A percentile compares a stretch with the other conserved stretches of the same genome.
phyloP scores from a whole-genome alignment of 2,329 filamentous ascomycete species.

The Alternaria infectoria region DNA sequence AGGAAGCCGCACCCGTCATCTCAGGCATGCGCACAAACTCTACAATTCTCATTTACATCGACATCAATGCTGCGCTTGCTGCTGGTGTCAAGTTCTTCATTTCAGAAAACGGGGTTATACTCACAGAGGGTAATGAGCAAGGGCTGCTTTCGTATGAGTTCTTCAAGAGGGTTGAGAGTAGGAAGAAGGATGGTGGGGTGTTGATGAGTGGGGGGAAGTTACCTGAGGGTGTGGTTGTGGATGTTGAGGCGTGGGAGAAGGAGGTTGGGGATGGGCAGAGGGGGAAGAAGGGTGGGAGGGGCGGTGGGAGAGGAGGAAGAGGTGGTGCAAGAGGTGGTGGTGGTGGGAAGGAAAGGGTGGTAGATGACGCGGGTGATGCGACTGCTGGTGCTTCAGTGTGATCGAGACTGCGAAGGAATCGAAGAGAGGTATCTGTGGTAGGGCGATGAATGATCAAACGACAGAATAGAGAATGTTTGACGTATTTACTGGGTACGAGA shows the following conservation, averaged over 20 bases:
- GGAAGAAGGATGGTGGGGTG: slow-evolving; percentile 65
- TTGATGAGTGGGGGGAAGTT: slow-evolving; percentile 75
- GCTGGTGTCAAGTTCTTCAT: slow-evolving; percentile 74
- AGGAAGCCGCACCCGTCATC: slow-evolving; percentile 61
- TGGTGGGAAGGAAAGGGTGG: slow-evolving; percentile 27
- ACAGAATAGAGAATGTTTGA: background rate
- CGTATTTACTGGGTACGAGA: background rate
- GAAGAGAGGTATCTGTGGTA: background rate
- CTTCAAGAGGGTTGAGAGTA: slow-evolving; percentile 73
- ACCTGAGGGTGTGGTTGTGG: slow-evolving; percentile 45
- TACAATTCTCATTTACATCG: slow-evolving; percentile 74
- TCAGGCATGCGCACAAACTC: slow-evolving; percentile 76
- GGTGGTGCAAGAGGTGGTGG: slow-evolving; percentile 24
- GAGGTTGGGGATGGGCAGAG: slow-evolving; percentile 31
- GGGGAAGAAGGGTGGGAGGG: slow-evolving; percentile 30
- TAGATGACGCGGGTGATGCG: slow-evolving; percentile 33
- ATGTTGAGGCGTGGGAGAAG: slow-evolving; percentile 46
- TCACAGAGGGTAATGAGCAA: slow-evolving; percentile 57
- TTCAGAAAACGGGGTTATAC: slow-evolving; percentile 57
- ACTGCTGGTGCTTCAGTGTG: slow-evolving; percentile 23
- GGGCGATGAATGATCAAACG: background rate
- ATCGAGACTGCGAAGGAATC: background rate
- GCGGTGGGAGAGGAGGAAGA: slow-evolving; percentile 29
- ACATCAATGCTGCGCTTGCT: slow-evolving; percentile 69
- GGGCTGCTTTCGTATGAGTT: slow-evolving; percentile 53